Percentiles rank a stretch among this genome's conserved stretches.
Conservation (phyloP, 1,284 basidiomycete genomes). For the Abortiporus biennis region DNA sequence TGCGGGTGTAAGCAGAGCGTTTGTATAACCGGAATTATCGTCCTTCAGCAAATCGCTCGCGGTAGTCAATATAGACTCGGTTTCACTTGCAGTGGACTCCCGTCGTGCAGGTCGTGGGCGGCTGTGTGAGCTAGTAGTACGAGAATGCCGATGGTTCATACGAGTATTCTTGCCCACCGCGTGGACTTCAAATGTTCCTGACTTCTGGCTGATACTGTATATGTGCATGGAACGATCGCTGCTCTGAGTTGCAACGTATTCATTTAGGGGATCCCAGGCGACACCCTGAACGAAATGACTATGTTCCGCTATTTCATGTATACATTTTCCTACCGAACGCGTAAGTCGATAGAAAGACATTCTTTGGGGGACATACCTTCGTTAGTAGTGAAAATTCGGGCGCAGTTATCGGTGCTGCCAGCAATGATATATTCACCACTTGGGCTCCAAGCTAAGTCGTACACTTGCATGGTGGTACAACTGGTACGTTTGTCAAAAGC, state of each 20-base stretch:
- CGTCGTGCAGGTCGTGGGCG: conserved; percentile 58
- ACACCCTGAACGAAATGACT: conserved; percentile 95
- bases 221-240: conserved; percentile 90
- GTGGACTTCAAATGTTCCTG: conserved; percentile 80
- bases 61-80: conserved; percentile 52
- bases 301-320: conserved; percentile 85
- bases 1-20: conserved; percentile 57
- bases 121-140: conserved; percentile 54
- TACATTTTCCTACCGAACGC: conserved; percentile 65
- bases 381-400: conserved; percentile 73
- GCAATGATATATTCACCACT: conserved; percentile 91
- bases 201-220: conserved; percentile 73
- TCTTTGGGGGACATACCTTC: conserved; percentile 65
- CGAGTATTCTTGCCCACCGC: conserved; percentile 78
- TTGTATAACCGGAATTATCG: conserved; percentile 21
- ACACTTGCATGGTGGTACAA: conserved; percentile 89
- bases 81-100: conserved; percentile 72
- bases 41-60: conserved; percentile 42
- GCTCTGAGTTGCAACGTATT: conserved; percentile 93
- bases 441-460: conserved; percentile 97
- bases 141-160: conserved; percentile 62
- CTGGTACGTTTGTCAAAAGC: conserved; percentile 32
- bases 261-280: conserved; percentile 93
- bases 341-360: conserved; percentile 4
- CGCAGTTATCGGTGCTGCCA: conserved; percentile 95